A percentile compares a stretch with the other conserved stretches of the same genome.
phyloP scores from a whole-genome alignment of 179 eudicot genomes.

The Sideroxylon spinosum region DNA sequence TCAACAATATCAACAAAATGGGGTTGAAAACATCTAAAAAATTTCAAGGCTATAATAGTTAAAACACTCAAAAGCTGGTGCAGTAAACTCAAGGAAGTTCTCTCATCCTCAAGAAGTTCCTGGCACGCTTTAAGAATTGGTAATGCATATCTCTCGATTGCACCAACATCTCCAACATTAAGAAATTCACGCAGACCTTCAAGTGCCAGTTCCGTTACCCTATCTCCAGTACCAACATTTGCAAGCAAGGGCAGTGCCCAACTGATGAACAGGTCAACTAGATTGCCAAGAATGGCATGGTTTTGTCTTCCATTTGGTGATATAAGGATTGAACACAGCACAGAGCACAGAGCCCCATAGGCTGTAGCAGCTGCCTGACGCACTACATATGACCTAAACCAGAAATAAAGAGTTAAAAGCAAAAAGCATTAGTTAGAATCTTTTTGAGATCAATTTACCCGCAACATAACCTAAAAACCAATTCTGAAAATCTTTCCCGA shows the following conservation, averaged over 20 bases:
- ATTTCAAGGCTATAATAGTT: conserved; percentile 75
- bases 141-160: conserved; percentile 69
- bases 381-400: conserved; percentile 67
- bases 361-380: conserved; percentile 81
- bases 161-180: conserved; percentile 68
- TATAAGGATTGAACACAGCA: conserved; percentile 54
- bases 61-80: conserved; percentile 67
- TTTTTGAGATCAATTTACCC: neutral
- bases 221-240: conserved; percentile 42
- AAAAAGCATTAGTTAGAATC: neutral
- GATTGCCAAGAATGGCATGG: conserved; percentile 48
- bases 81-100: conserved; percentile 75
- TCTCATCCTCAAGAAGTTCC: conserved; percentile 94
- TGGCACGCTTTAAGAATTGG: conserved; percentile 88
- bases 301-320: conserved; percentile 78
- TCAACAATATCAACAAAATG: conserved; percentile 97
- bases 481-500: neutral
- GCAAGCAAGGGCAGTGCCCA: conserved; percentile 85
- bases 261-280: conserved; percentile 71
- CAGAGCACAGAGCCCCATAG: conserved; percentile 85
- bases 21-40: conserved; percentile 79
- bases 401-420: conserved; percentile 6
- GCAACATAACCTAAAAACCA: neutral
- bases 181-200: conserved; percentile 85
- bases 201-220: conserved; percentile 61